Evolutionary conservation across 768 basidiomycete genomes (phyloP).

Genomic region (Xanthoconium stramineum): DNA sequence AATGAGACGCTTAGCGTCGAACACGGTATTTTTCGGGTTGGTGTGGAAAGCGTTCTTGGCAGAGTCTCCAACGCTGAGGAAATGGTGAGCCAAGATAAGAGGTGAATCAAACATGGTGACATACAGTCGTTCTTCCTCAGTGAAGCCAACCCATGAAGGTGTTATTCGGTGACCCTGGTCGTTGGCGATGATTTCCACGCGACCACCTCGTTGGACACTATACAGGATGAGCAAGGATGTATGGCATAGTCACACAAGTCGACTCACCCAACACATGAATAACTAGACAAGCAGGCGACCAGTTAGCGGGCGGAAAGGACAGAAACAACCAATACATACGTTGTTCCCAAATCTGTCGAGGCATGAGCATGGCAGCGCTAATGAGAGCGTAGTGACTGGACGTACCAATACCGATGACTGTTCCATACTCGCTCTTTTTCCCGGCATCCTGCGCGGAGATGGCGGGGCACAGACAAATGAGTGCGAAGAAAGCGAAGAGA

Average conservation of each 20-base stretch:
- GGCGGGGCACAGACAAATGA: slow-evolving; percentile 68
- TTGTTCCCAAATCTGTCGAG: slow-evolving; percentile 81
- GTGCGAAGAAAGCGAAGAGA: slow-evolving; percentile 62
- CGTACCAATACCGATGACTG: slow-evolving; percentile 90
- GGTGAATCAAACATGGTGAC: neutral
- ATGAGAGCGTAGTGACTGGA: neutral
- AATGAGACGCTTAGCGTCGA: slow-evolving; percentile 95
- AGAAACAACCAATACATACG: slow-evolving; percentile 42
- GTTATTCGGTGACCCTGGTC: slow-evolving; percentile 90
- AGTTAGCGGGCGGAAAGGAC: neutral
- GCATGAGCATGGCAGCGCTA: neutral
- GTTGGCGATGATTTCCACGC: slow-evolving; percentile 88
- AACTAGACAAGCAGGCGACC: slow-evolving; percentile 44
- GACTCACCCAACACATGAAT: slow-evolving; percentile 93
- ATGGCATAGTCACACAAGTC: neutral
- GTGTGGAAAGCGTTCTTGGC: slow-evolving; percentile 95
- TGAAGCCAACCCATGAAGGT: slow-evolving; percentile 82
- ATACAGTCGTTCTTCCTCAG: slow-evolving; percentile 71
- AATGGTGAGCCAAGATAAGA: neutral
- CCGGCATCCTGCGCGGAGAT: slow-evolving; percentile 58
- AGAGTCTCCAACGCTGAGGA: slow-evolving; percentile 73
- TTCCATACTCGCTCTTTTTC: slow-evolving; percentile 71
- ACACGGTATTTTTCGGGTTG: slow-evolving; percentile 91
- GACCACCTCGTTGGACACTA: slow-evolving; percentile 81
- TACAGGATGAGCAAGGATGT: neutral